Evolutionary conservation across 1,139 yeast species (phyloP).

Genomic region (Yamadazyma pseudoaaseri): DNA sequence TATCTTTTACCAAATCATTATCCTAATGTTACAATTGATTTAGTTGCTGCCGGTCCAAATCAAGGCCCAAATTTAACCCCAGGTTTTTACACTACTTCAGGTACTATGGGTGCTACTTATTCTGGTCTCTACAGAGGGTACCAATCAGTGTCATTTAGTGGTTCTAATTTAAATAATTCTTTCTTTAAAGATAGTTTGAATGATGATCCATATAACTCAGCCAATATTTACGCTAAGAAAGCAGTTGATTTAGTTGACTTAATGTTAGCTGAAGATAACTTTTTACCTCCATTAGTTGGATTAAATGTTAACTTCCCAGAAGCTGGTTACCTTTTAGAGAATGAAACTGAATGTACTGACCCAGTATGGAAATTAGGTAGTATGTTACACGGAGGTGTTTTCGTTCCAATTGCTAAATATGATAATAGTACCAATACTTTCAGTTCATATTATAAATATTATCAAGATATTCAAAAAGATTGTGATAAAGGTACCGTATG

Average conservation of each 20-base stretch:
- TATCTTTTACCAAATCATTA: conserved; percentile 35
- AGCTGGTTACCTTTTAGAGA: conserved; percentile 34
- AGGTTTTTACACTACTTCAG: conserved; percentile 37
- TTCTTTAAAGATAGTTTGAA: conserved; percentile 39
- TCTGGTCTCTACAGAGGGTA: conserved; percentile 42
- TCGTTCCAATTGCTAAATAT: conserved; percentile 27
- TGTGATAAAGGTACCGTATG: conserved; percentile 32
- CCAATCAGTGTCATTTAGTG: conserved; percentile 28
- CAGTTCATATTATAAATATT: conserved; percentile 8
- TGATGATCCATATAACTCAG: conserved; percentile 27
- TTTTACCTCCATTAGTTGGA: conserved; percentile 46
- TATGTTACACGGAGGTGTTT: conserved; percentile 35
- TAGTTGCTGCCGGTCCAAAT: conserved; percentile 47
- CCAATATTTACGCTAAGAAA: conserved; percentile 41
- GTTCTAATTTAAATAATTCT: conserved; percentile 37
- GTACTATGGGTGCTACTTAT: conserved; percentile 46
- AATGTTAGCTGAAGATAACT: conserved; percentile 29
- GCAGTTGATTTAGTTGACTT: conserved; percentile 38
- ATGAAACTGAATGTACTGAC: conserved; percentile 27
- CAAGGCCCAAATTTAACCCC: conserved; percentile 44
- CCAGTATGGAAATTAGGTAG: conserved; percentile 41
- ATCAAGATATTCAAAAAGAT: conserved; percentile 11
- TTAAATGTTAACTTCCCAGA: conserved; percentile 48
- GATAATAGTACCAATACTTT: conserved; percentile 16
- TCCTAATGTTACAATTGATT: conserved; percentile 32